Base-by-base conservation (phyloP, 768 basidiomycete genomes). In the Trametes coccinea region DNA sequence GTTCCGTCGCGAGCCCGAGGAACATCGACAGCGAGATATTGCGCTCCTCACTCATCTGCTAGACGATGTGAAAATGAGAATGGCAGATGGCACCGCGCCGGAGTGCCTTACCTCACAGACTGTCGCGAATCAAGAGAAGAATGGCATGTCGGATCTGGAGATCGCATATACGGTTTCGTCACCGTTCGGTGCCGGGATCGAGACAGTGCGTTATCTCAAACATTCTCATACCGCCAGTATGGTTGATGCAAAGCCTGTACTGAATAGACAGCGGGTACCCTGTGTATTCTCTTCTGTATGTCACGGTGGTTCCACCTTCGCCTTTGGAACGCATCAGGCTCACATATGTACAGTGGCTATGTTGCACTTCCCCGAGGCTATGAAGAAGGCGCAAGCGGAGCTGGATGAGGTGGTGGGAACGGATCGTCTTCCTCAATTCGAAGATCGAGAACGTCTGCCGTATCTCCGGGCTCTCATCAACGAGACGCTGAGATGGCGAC, bases 171-270 rank as follows among this genome's bases (percentile, higher is more conserved):
- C 78, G 2, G 72, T 79, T 22, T 78, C 75, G 6, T 75, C 77
- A 53, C 78, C 80, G 0, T 82, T 82, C 61, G 79, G 78, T 2
- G 80, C 80, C 29, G 80, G 80, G 0, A 79, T 78, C 16, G 80
- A 80, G 53, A 79, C 78, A 44, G 78, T 78, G 37, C 52, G 72
- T 67, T 17, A 3, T 3, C 4, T 22, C 8, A 30, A 11, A 27
- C 11, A n/a, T 14, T 0, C 3, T 17, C 11, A 6, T 33, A 1
- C 29, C 45, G 41, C 34, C 10, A n/a, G 0, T 16, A 1, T 3
- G 9, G 43, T 29, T 51, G 40, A 40, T 13, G 1, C 6, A 14
- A n/a, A 13, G 3, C 11, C 34, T 37, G 34, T 11, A 22, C 22
- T 13, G 27, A 9, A 4, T 17, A 66, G 64, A 66, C 64, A 10